phyloP scores from a whole-genome alignment of 2,329 filamentous ascomycete species.

The Ascochyta pisi region DNA sequence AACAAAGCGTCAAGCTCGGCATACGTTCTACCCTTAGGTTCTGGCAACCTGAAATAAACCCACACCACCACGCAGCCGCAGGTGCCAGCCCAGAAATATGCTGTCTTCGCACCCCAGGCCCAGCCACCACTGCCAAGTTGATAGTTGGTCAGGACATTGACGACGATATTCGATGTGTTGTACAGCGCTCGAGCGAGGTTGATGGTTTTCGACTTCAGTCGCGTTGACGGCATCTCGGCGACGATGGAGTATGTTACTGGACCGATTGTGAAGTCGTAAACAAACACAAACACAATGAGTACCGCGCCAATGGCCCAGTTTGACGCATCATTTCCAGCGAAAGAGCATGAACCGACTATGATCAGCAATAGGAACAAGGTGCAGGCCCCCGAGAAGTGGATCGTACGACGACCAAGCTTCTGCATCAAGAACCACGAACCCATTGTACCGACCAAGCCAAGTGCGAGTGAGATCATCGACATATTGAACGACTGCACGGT shows the following conservation, averaged over 20 bases:
- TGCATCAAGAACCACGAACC: conserved; percentile 82
- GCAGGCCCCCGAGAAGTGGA: conserved; percentile 75
- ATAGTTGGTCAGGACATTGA: conserved; percentile 71
- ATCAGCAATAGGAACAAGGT: conserved; percentile 69
- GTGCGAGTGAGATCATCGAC: conserved; percentile 62
- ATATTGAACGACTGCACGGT: conserved; percentile 53
- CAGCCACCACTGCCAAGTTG: conserved; percentile 62
- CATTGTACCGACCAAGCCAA: conserved; percentile 77
- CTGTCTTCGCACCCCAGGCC: conserved; percentile 84
- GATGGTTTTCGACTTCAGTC: conserved; percentile 88
- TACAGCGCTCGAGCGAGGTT: conserved; percentile 77
- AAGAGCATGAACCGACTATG: conserved; percentile 79
- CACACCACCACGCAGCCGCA: conserved; percentile 80
- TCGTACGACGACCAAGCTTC: conserved; percentile 75
- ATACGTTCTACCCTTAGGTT: conserved; percentile 79
- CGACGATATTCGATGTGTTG: conserved; percentile 81
- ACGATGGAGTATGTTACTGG: conserved; percentile 90
- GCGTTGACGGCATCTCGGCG: conserved; percentile 78
- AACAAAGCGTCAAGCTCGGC: conserved; percentile 86
- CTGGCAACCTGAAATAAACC: conserved; percentile 79
- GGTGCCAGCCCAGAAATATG: conserved; percentile 84
- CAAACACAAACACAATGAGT: conserved; percentile 59
- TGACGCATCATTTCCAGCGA: conserved; percentile 59
- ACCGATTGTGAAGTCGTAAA: conserved; percentile 85
- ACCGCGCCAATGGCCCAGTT: conserved; percentile 43